These are phyloP conservation scores for Dactylonectria macrodidyma DNA, from an alignment of 2,329 filamentous ascomycete species.

Conservation along the genomic window DNA sequence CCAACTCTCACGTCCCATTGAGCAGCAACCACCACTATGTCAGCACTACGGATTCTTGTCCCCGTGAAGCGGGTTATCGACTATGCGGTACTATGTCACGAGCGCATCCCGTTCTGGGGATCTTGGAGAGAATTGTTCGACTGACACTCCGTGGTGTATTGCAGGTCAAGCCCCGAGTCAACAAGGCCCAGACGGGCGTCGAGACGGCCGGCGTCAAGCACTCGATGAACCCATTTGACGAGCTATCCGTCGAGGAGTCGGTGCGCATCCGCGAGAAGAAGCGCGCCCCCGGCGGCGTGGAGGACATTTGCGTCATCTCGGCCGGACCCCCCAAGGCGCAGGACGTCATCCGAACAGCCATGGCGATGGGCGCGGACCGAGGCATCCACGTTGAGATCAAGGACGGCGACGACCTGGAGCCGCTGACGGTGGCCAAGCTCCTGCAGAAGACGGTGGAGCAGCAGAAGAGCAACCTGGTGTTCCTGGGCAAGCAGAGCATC, in stretches of 20 bases:
- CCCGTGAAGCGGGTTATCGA: constrained; percentile 90
- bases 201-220: constrained; percentile 96
- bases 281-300: constrained; percentile 79
- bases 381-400: constrained; percentile 88
- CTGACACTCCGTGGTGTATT: constrained; percentile 26
- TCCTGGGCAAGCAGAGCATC: constrained; percentile 98
- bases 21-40: constrained; percentile 62
- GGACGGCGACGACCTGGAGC: constrained; percentile 85
- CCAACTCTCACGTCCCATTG: constrained; percentile 44
- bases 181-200: constrained; percentile 85
- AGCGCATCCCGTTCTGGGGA: constrained; percentile 7
- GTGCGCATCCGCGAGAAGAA: constrained; percentile 94
- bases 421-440: constrained; percentile 92
- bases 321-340: constrained; percentile 90
- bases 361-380: constrained; percentile 99
- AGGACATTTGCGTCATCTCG: constrained; percentile 91
- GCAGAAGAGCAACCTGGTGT: constrained; percentile 91
- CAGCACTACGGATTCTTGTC: constrained; percentile 81
- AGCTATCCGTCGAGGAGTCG: constrained; percentile 96
- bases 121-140: constrained; percentile 7
- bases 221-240: constrained; percentile 99
- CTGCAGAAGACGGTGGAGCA: constrained; percentile 84
- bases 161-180: constrained; percentile 78
- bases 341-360: constrained; percentile 93
- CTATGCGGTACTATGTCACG: constrained; percentile 75